Evolutionary conservation across 2,329 filamentous ascomycete species (phyloP).

Genomic region (Zymoseptoria crescenta): DNA sequence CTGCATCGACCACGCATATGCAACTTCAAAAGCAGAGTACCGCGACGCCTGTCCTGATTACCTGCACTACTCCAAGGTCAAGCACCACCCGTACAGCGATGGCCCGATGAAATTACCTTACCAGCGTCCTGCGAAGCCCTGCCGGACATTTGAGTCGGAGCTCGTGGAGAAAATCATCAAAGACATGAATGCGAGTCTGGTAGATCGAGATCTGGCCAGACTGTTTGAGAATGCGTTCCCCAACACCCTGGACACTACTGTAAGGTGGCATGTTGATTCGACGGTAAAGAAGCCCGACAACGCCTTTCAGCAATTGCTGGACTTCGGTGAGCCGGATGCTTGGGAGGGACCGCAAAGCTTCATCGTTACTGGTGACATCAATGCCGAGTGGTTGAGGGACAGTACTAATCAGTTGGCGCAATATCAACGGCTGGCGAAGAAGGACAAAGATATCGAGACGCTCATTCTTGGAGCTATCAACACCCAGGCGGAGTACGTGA

Average conservation of each 20-base stretch:
- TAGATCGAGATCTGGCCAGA: conserved; percentile 78
- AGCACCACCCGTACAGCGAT: conserved; percentile 60
- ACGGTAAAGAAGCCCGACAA: conserved; percentile 34
- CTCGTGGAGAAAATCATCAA: conserved; percentile 82
- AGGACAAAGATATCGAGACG: conserved; percentile 67
- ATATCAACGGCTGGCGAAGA: conserved; percentile 77
- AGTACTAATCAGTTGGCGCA: conserved; percentile 89
- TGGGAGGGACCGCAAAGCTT: conserved; percentile 90
- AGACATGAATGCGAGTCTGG: conserved; percentile 70
- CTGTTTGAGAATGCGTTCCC: conserved; percentile 78
- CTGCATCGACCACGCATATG: conserved; percentile 19
- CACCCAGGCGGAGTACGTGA: conserved; percentile 91
- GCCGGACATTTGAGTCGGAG: conserved; percentile 82
- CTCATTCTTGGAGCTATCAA: conserved; percentile 90
- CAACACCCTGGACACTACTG: conserved; percentile 81
- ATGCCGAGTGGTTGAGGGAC: conserved; percentile 86
- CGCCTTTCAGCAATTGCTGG: conserved; percentile 25
- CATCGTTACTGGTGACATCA: conserved; percentile 78
- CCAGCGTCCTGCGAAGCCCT: conserved; percentile 71
- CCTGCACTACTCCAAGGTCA: conserved; percentile 31
- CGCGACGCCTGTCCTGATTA: conserved; percentile 33
- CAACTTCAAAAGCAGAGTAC: conserved; percentile 26
- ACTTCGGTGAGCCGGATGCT: conserved; percentile 15
- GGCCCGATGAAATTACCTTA: conserved; percentile 75
- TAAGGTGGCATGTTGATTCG: conserved; percentile 74